Conservation (phyloP, 208 protist genomes). For the Trypanosomatidae sp. region DNA sequence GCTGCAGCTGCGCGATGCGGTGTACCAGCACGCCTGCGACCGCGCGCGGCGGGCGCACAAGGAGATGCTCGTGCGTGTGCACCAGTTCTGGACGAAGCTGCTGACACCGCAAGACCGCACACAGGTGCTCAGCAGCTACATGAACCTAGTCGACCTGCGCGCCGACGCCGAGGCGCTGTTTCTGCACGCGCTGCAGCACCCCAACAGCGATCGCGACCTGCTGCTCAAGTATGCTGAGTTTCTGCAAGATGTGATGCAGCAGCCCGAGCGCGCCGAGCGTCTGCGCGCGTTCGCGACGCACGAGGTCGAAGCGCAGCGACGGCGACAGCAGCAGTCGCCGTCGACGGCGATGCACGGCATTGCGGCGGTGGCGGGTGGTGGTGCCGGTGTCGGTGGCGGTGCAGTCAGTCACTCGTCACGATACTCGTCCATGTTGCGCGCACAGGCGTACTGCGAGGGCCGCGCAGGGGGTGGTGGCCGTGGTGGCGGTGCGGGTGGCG, state of each 20-base stretch:
- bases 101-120: constrained; percentile 7
- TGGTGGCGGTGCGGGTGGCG: neutral
- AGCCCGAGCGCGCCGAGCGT: constrained; percentile 3
- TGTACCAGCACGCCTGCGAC: constrained; percentile 7
- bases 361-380: too few species aligned
- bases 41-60: constrained; percentile 9
- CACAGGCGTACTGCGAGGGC: too few species aligned
- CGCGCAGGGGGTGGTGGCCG: too few species aligned
- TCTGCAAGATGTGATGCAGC: constrained; percentile 14
- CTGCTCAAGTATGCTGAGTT: constrained; percentile 14
- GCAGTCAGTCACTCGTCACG: too few species aligned
- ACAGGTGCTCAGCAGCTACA: constrained; percentile 4
- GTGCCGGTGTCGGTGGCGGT: too few species aligned
- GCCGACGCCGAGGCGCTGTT: constrained; percentile 4
- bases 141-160: constrained; percentile 2
- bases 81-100: constrained; percentile 12
- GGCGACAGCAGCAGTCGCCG: too few species aligned
- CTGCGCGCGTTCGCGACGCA: constrained; percentile 1
- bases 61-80: constrained; percentile 9
- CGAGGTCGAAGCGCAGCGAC: neutral
- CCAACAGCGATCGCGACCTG: constrained; percentile 7
- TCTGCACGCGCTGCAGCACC: constrained; percentile 5
- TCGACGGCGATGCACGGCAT: too few species aligned
- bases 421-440: too few species aligned
- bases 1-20: constrained; percentile 7